Evolutionary conservation across 192 early-diverging fungal species (phyloP), one percentile per base, ranked within the genome.

Genomic region (Allomyces javanicus): DNA sequence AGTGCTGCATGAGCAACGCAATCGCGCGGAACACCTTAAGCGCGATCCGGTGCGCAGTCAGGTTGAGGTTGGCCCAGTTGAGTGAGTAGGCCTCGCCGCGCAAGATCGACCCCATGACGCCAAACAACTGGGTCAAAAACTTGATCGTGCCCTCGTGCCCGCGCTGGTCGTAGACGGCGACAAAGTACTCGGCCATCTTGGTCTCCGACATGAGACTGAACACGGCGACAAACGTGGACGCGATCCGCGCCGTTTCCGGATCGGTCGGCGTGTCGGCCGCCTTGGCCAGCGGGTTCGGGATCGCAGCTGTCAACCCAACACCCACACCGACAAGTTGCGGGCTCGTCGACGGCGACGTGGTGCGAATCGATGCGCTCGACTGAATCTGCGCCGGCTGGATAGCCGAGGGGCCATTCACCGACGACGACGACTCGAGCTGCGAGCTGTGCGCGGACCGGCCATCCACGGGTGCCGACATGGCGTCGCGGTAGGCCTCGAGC

Each of bases 41-140:
- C 14, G 69, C 65, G 5, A 72, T 65, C 24, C 69, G 70, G 65
- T 72, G 73, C 22, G 71, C 70, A 24, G 75, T 63, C 64, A 78
- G 65, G 62, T 80, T 71, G 50, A 69, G 68, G 25, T 43, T 63
- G 25, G 69, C 71, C 78, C 78, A 80, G 24, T 62, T 66, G 10
- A 65, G 23, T 6, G 76, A 71, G 63, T 74, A 76, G 14, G 66
- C 69, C 17, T 76, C 74, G 12, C 71, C 75, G 25, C 55, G 63
- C 40, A 64, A 22, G 25, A 64, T 26, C 26, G 63, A 64, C 40
- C n/a, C 26, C 63, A 64, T 40, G 19, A 26, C 19, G 4, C 17
- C 40, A 14, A 64, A 22, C 25, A 64, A 14, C 6, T 64, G 26
- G 5, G 14, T 26, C 63, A 64, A 22, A 11, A 64, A 64, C 63